These are phyloP conservation scores for Calonectria leucothoes DNA, from an alignment of 2,329 filamentous ascomycete species.

Conservation along the genomic window DNA sequence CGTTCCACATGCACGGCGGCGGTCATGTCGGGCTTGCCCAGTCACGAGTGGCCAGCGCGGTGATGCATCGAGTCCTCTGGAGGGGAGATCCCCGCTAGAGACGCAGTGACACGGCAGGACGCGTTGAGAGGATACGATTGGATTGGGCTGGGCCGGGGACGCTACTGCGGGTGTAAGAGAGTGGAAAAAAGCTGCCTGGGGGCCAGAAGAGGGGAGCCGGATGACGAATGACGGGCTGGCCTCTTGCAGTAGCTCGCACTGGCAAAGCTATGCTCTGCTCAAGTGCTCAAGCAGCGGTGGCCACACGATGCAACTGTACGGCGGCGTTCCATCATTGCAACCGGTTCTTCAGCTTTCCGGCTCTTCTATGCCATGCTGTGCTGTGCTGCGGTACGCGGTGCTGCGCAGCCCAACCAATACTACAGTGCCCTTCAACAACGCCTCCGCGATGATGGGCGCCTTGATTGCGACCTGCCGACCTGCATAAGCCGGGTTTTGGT, in stretches of 20 bases:
- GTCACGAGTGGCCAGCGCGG: slow-evolving; percentile 7
- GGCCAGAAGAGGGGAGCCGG: not conserved
- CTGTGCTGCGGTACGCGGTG: not conserved
- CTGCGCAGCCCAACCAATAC: not conserved
- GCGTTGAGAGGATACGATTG: slow-evolving; percentile 25
- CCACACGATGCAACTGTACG: not conserved
- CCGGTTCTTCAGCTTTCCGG: not conserved
- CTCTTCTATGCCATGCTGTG: not conserved
- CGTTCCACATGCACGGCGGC: slow-evolving; percentile 8
- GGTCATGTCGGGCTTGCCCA: not conserved
- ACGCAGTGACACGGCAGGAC: slow-evolving; percentile 26
- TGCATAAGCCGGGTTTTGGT: slow-evolving; percentile 7
- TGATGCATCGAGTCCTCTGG: slow-evolving; percentile 1
- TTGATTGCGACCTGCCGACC: slow-evolving; percentile 2
- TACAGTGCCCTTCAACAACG: not conserved
- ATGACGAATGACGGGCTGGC: not conserved
- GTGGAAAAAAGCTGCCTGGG: not conserved
- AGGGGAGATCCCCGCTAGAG: slow-evolving; percentile 7
- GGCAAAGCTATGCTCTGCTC: not conserved
- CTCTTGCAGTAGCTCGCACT: not conserved
- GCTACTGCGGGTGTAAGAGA: not conserved
- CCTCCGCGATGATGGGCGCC: not conserved
- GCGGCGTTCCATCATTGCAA: not conserved
- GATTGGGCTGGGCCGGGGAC: not conserved
- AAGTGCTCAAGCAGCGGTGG: not conserved